A percentile compares a stretch with the other conserved stretches of the same genome.
These are phyloP conservation scores for Aurifilum marmelostoma DNA, from an alignment of 2,329 filamentous ascomycete genomes.

Conservation along the genomic window DNA sequence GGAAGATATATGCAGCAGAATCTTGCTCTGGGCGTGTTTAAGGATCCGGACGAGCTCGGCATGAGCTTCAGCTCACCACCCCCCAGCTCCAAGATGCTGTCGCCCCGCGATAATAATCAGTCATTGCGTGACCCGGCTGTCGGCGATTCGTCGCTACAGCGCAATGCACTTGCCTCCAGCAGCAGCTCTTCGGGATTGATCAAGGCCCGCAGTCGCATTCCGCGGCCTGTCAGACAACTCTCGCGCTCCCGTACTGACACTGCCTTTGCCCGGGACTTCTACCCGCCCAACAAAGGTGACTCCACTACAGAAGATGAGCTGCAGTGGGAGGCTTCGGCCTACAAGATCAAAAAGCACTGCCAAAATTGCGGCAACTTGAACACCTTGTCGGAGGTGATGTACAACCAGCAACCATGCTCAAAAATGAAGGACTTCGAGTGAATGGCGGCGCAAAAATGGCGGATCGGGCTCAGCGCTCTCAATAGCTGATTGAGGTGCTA, in stretches of 20 bases:
- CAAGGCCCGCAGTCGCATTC: slow-evolving; percentile 31
- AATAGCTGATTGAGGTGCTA: neutral
- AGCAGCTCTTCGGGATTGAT: slow-evolving; percentile 11
- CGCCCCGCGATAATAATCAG: slow-evolving; percentile 38
- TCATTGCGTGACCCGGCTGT: slow-evolving; percentile 27
- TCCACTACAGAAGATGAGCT: slow-evolving; percentile 38
- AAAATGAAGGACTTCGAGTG: neutral
- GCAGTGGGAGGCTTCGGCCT: slow-evolving; percentile 34
- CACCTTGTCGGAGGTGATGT: neutral
- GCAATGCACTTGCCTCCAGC: slow-evolving; percentile 14
- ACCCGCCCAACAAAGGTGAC: slow-evolving; percentile 21
- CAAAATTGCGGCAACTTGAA: slow-evolving; percentile 21
- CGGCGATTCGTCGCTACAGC: slow-evolving; percentile 13
- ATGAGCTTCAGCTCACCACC: slow-evolving; percentile 25
- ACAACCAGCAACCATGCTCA: neutral
- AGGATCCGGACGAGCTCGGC: slow-evolving; percentile 38
- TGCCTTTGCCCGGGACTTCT: slow-evolving; percentile 24
- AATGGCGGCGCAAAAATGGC: neutral
- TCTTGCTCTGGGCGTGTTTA: slow-evolving; percentile 20
- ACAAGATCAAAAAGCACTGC: slow-evolving; percentile 21
- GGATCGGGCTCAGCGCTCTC: neutral
- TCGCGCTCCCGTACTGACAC: slow-evolving; percentile 24
- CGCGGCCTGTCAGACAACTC: slow-evolving; percentile 31
- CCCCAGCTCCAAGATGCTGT: slow-evolving; percentile 24
- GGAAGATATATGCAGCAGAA: slow-evolving; percentile 28